These are phyloP conservation scores for Cetradonia linearis DNA, from an alignment of 495 filamentous ascomycete genomes.

Conservation along the genomic window DNA sequence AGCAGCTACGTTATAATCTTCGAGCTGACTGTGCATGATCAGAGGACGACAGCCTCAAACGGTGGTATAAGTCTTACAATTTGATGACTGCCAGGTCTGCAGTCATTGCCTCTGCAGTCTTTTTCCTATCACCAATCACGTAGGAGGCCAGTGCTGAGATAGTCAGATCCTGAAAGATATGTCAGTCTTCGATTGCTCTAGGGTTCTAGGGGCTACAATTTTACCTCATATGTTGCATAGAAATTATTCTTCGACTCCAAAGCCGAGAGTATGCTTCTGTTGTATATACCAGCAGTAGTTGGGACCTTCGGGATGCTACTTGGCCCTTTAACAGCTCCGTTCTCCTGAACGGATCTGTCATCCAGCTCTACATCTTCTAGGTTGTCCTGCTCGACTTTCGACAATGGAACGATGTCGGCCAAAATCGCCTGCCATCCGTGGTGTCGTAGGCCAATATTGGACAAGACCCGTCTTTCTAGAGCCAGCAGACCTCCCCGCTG, in stretches of 20 bases:
- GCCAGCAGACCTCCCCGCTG: conserved; percentile 68
- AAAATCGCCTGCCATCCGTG: conserved; percentile 71
- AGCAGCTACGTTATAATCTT: conserved; percentile 64
- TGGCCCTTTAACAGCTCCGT: neutral
- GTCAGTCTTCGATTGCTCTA: neutral
- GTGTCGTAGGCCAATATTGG: conserved; percentile 57
- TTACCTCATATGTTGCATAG: conserved; percentile 27
- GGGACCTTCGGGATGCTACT: conserved; percentile 9
- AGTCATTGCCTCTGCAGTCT: conserved; percentile 65
- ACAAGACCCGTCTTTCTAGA: conserved; percentile 68
- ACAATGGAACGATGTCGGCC: conserved; percentile 40
- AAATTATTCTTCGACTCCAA: conserved; percentile 40
- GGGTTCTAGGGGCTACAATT: neutral
- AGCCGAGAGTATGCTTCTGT: conserved; percentile 40
- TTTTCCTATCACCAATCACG: conserved; percentile 60
- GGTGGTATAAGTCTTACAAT: conserved; percentile 41
- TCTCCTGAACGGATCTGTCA: conserved; percentile 21
- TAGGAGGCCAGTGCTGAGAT: conserved; percentile 44
- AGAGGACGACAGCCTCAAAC: neutral
- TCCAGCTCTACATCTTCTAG: conserved; percentile 48
- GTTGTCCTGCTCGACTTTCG: conserved; percentile 39
- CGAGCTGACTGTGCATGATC: conserved; percentile 38
- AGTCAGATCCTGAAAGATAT: conserved; percentile 29
- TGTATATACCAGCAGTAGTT: conserved; percentile 39
- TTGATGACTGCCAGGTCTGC: conserved; percentile 80